These are phyloP conservation scores for Aquilaria malaccensis DNA, from an alignment of 345 rosid species.

Conservation along the genomic window DNA sequence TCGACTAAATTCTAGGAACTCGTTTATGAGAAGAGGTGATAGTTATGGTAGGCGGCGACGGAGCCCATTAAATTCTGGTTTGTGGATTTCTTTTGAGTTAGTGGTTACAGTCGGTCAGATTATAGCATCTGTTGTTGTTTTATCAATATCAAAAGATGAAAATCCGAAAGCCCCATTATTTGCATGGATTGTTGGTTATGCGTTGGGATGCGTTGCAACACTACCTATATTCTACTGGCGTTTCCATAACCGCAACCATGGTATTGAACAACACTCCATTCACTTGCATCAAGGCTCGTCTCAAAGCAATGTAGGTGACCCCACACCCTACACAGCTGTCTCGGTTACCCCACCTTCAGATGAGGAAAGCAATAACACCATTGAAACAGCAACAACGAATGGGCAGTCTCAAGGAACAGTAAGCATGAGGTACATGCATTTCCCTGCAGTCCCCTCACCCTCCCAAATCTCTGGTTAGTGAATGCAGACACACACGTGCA, in stretches of 20 bases:
- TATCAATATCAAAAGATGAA: constrained; percentile 59
- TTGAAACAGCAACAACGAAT: constrained; percentile 22
- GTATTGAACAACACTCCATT: constrained; percentile 31
- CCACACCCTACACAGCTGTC: constrained; percentile 55
- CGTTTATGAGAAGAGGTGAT: constrained; percentile 43
- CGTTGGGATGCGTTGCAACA: constrained; percentile 70
- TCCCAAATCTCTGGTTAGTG: too few relatives aligned
- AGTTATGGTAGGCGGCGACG: constrained; percentile 40
- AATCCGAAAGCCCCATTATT: constrained; percentile 73
- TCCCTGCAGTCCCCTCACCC: background rate
- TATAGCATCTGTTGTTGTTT: constrained; percentile 67
- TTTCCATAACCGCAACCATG: constrained; percentile 40
- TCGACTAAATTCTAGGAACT: constrained; percentile 28
- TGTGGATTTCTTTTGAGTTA: constrained; percentile 81
- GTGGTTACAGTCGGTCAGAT: constrained; percentile 65
- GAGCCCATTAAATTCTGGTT: constrained; percentile 76
- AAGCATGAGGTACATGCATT: constrained; percentile 37
- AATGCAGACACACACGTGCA: too few relatives aligned
- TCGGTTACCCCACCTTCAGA: constrained; percentile 49
- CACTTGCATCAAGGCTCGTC: constrained; percentile 35
- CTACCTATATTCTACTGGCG: constrained; percentile 86
- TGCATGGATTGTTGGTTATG: constrained; percentile 80
- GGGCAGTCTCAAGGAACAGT: constrained; percentile 29
- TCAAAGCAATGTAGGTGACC: constrained; percentile 30
- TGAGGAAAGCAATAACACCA: constrained; percentile 34